These are phyloP conservation scores for Russula brevipes DNA, from an alignment of 768 basidiomycete genomes.

Conservation along the genomic window DNA sequence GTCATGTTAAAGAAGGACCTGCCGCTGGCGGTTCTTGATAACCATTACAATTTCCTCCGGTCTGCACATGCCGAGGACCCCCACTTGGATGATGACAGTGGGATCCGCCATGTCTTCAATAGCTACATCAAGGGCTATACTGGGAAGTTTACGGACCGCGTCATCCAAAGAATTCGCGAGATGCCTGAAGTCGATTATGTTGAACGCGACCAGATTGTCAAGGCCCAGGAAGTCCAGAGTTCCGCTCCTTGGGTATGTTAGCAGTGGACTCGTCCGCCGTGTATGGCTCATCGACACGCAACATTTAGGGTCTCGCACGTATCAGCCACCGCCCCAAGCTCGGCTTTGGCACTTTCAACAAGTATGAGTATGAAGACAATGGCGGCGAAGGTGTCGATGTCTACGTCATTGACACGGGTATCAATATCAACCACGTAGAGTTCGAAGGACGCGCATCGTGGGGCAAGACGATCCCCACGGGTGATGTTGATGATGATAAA, in stretches of 20 bases:
- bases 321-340: conserved; percentile 82
- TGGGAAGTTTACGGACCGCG: conserved; percentile 65
- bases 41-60: conserved; percentile 77
- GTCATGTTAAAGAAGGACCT: conserved; percentile 78
- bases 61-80: conserved; percentile 51
- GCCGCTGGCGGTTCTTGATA: conserved; percentile 51
- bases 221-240: conserved; percentile 61
- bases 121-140: conserved; percentile 73
- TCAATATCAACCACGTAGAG: conserved; percentile 79
- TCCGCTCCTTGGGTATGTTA: conserved; percentile 80
- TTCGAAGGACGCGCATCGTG: conserved; percentile 87
- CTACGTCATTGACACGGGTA: conserved; percentile 83
- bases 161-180: conserved; percentile 69
- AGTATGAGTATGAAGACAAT: conserved; percentile 62
- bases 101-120: conserved; percentile 72
- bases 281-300: conserved; percentile 15
- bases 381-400: conserved; percentile 96
- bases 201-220: conserved; percentile 90
- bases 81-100: conserved; percentile 47
- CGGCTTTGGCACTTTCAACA: conserved; percentile 73
- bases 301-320: conserved; percentile 82
- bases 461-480: conserved; percentile 87
- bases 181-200: conserved; percentile 90
- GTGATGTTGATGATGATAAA: conserved; percentile 82
- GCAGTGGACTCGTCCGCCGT: background rate